Base-by-base conservation (phyloP, 805 yeast genomes). In the Kluyveromyces lactis region DNA sequence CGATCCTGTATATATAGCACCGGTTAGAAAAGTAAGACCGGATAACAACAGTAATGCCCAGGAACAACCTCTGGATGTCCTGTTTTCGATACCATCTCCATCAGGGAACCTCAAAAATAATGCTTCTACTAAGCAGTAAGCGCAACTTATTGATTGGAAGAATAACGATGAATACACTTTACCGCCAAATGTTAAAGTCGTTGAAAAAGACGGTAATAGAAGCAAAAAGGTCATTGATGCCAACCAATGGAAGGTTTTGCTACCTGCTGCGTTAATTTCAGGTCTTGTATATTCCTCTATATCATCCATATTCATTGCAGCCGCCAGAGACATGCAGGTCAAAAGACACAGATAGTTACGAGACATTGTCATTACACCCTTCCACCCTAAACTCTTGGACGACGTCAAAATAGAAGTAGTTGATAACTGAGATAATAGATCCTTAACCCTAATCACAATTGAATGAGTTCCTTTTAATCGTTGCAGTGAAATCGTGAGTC, bases 211-310 rank as follows among this genome's bases (percentile, higher is more conserved):
- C 2, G 89, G 85, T 1, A 74, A 7, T 2, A 81, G 47, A 19
- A 80, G 63, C 17, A 77, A 50, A 4, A 73, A 35, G 1, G 61
- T 45, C 16, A 79, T 38, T 0, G 84, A 63, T 16, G 68, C 33
- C 15, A 81, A 52, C 86, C 86, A 82, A 52, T 82, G 90, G 53
- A 78, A 67, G 0, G 81, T 63, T 49, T 75, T 77, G 6, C 77
- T 63, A 2, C 64, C 68, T 6, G 78, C 73, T 41, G 73, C 63
- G 8, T 66, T 56, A 35, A 66, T 64, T 21, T 62, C 53, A 17
- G 70, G 70, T 17, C 56, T 52, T 2, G 67, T 55, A 26, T 46
- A 58, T 9, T 53, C 62, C 5, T 52, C 61, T 2, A 50, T 49
- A 27, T 50, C 48, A 24, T 58, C 68, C 55, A 56, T 56, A 16